phyloP scores from a whole-genome alignment of 345 rosid species.

The Salix exigua region DNA sequence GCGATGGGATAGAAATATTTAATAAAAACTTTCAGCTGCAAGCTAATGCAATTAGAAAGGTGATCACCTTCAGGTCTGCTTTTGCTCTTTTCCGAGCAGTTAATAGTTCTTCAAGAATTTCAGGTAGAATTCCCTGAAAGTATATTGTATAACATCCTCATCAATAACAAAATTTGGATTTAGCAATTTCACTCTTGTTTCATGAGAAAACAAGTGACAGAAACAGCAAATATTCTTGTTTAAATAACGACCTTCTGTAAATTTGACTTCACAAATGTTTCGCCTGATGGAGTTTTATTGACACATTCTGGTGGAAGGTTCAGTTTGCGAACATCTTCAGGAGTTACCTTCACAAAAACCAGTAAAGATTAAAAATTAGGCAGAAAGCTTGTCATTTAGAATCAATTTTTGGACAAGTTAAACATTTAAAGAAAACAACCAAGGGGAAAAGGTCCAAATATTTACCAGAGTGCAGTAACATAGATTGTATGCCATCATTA shows the following conservation, averaged over 20 bases:
- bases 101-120: slow-evolving; percentile 92
- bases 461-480: slow-evolving; percentile 93
- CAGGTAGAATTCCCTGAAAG: slow-evolving; percentile 95
- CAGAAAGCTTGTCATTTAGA: slow-evolving; percentile 7
- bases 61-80: slow-evolving; percentile 80
- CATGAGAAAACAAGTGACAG: not conserved
- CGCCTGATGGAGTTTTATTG: slow-evolving; percentile 89
- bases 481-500: slow-evolving; percentile 99
- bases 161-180: slow-evolving; percentile 4
- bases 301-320: slow-evolving; percentile 78
- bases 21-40: slow-evolving; percentile 5
- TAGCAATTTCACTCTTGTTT: not conserved
- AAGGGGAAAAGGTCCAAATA: slow-evolving; percentile 13
- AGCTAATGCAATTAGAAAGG: slow-evolving; percentile 7
- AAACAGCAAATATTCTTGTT: not conserved
- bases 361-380: slow-evolving; percentile 16
- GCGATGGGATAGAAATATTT: not conserved
- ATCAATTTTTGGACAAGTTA: not conserved
- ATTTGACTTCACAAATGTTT: slow-evolving; percentile 80
- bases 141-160: slow-evolving; percentile 3
- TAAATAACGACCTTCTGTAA: slow-evolving; percentile 62
- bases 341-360: slow-evolving; percentile 56
- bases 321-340: slow-evolving; percentile 83
- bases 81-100: slow-evolving; percentile 94
- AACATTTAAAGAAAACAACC: slow-evolving; percentile 2